Evolutionary conservation across 495 filamentous ascomycete genomes (phyloP), one percentile per base, ranked within the genome.

Genomic region (Bathelium albidoporum): DNA sequence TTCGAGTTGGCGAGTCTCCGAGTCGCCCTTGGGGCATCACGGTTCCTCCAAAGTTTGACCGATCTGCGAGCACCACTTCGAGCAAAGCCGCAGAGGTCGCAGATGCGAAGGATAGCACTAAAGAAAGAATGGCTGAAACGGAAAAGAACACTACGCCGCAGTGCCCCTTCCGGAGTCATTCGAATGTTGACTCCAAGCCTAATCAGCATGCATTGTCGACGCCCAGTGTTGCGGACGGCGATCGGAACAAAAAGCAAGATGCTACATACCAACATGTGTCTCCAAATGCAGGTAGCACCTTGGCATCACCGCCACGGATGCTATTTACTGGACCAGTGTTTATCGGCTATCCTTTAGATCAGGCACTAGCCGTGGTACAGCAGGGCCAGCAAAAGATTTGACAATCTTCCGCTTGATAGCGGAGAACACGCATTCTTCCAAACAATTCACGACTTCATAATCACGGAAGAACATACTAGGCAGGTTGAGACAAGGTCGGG

Each of bases 21-120:
- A 93, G 87, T 71, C 81, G 91, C 29, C 91, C 91, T 31, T 96
- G 91, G 91, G 91, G 91, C 1, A 93, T 96, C 39, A 80, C 81
- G 20, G 87, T 96, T 0, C 91, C 89, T 0, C 68, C 81, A 14
- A 73, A 77, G 44, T 80, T 82, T 58, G 74, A 78, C 28, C 61
- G 63, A 61, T 69, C 59, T 29, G 62, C 18, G 61, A 69, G 80
- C 76, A 2, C 75, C 75, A 0, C 75, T 78, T 64, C 59, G 14
- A 65, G 65, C 39, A 26, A 41, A 32, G 64, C 67, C 11, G 67
- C 63, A 14, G 39, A 64, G 20, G 28, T 64, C n/a, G 31, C 28
- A 16, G 26, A 43, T 60, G 4, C 58, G 16, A 26, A 55, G 24
- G 49, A 55, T 9, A 20, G 16, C 24, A 16, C 22, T 9, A 29